Evolutionary conservation across 2,329 filamentous ascomycete genomes (phyloP).

Genomic region (Chalaropsis thielavioides): DNA sequence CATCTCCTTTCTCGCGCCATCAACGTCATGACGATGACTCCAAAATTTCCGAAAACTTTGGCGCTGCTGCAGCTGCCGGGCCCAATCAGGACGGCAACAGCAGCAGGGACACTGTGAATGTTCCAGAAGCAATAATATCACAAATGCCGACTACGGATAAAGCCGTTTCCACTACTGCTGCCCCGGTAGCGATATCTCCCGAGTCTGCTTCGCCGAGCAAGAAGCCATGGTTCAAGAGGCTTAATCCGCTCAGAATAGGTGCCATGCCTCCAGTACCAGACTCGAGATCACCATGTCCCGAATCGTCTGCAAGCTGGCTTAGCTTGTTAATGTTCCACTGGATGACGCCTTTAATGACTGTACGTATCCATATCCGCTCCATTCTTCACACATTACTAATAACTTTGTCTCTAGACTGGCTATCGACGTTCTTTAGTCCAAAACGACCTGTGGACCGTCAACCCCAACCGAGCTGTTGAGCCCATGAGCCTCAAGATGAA

Average conservation of each 20-base stretch:
- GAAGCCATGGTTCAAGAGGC: conserved; percentile 45
- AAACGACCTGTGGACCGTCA: conserved; percentile 80
- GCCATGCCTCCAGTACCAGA: conserved; percentile 40
- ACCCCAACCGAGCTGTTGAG: conserved; percentile 61
- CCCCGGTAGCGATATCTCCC: not conserved
- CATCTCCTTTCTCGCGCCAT: not conserved
- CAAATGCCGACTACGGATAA: not conserved
- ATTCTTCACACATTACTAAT: conserved; percentile 7
- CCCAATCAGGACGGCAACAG: not conserved
- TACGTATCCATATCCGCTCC: conserved; percentile 28
- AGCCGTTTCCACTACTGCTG: not conserved
- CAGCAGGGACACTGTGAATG: not conserved
- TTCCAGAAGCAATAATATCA: not conserved
- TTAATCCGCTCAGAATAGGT: conserved; percentile 50
- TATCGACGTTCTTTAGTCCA: conserved; percentile 72
- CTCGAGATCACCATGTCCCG: conserved; percentile 42
- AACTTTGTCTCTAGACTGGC: conserved; percentile 44
- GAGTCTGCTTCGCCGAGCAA: not conserved
- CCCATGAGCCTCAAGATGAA: conserved; percentile 52
- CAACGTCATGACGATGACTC: not conserved
- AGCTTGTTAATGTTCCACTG: conserved; percentile 73
- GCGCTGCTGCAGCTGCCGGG: not conserved
- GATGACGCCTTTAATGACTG: conserved; percentile 77
- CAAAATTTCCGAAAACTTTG: not conserved
- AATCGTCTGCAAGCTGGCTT: conserved; percentile 59